Percentiles rank a stretch among this genome's conserved stretches.
Evolutionary conservation across 257 asterid genomes (phyloP).

Genomic region (Paulownia fortunei): DNA sequence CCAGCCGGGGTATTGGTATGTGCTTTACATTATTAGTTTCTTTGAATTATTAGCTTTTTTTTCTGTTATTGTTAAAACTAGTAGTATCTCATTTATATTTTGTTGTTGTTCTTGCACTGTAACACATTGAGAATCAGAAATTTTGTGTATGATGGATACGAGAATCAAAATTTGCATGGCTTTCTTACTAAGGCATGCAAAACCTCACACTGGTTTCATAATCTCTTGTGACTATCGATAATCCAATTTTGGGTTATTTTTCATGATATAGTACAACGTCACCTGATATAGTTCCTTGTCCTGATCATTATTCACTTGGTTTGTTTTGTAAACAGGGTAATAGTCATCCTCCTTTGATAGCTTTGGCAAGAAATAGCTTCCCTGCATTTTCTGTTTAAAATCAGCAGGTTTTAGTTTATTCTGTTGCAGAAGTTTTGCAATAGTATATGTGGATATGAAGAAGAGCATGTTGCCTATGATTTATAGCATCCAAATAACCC

Average conservation of each 20-base stretch:
- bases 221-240: not conserved
- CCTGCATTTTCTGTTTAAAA: not conserved
- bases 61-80: not conserved
- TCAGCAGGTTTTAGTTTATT: not conserved
- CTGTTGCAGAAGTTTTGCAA: not conserved
- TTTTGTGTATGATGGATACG: not conserved
- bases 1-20: constrained; percentile 97
- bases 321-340: not conserved
- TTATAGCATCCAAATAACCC: not conserved
- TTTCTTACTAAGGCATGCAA: not conserved
- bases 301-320: not conserved
- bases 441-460: not conserved
- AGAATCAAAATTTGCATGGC: not conserved
- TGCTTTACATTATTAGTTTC: constrained; percentile 1
- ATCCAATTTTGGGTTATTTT: not conserved
- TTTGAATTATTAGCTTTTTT: not conserved
- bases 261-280: not conserved
- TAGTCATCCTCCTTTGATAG: not conserved
- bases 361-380: not conserved
- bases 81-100: not conserved
- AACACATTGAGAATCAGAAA: not conserved
- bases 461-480: not conserved
- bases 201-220: not conserved
- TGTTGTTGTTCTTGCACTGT: not conserved
- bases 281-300: not conserved